Percentiles rank a stretch among this genome's conserved stretches.
Conservation (phyloP, 352 stramenopile species). For the Globisporangium irregulare region DNA sequence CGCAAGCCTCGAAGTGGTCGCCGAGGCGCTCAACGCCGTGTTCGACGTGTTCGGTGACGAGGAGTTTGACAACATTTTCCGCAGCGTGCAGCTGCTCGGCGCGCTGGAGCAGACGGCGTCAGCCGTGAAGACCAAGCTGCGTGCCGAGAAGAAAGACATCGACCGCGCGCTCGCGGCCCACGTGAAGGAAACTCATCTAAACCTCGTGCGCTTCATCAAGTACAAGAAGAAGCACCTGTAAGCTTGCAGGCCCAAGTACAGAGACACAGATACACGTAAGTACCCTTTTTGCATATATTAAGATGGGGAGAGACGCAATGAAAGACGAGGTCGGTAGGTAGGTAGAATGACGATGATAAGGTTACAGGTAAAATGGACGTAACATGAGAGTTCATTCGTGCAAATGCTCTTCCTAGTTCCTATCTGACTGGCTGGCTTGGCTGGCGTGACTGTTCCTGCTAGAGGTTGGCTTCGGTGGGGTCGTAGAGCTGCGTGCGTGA, state of each 20-base stretch:
- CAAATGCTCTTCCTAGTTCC: neutral
- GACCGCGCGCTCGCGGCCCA: conserved; percentile 79
- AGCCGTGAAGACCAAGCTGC: conserved; percentile 70
- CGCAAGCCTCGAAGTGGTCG: conserved; percentile 73
- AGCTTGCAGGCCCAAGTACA: conserved; percentile 5
- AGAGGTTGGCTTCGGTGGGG: conserved; percentile 19
- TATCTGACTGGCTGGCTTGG: neutral
- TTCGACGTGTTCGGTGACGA: conserved; percentile 87
- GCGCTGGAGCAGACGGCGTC: conserved; percentile 59
- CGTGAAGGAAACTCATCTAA: conserved; percentile 84
- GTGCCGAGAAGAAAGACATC: conserved; percentile 71
- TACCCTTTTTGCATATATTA: conserved; percentile 7
- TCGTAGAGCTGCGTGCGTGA: conserved; percentile 68
- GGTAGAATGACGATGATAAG: neutral
- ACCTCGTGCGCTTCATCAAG: conserved; percentile 89
- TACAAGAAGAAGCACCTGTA: conserved; percentile 90
- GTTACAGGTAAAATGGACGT: neutral
- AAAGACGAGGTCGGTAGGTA: neutral
- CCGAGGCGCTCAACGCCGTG: conserved; percentile 81
- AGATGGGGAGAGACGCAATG: neutral
- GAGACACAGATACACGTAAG: neutral
- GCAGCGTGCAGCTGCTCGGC: conserved; percentile 53
- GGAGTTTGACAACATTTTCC: conserved; percentile 75
- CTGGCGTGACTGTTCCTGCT: neutral
- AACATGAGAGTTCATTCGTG: neutral